phyloP scores from a whole-genome alignment of 352 stramenopile genomes.

The Globisporangium sylvaticum region DNA sequence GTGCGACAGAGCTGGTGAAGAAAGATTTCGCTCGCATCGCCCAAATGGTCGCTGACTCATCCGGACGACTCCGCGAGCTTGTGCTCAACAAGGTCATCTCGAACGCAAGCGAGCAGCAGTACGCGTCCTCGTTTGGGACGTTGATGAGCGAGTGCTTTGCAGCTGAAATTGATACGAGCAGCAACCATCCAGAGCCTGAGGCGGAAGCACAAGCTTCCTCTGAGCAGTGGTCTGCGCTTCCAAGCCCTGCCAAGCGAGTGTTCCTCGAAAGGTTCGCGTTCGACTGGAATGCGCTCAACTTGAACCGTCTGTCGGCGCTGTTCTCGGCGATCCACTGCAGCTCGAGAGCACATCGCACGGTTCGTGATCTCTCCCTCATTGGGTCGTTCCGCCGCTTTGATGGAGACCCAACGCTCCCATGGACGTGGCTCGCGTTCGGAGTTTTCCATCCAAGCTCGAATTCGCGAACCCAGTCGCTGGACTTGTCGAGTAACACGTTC shows the following conservation, averaged over 20 bases:
- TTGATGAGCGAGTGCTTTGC: slow-evolving; percentile 30
- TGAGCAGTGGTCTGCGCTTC: too few relatives aligned
- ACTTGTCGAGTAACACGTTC: slow-evolving; percentile 41
- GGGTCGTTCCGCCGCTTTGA: slow-evolving; percentile 24
- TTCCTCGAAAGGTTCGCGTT: slow-evolving; percentile 17
- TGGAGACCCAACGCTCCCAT: slow-evolving; percentile 19
- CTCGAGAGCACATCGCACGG: background rate
- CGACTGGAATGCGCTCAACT: slow-evolving; percentile 25
- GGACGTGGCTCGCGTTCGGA: slow-evolving; percentile 38
- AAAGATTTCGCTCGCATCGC: slow-evolving; percentile 8
- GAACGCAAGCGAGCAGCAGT: background rate
- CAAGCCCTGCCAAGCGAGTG: too few relatives aligned
- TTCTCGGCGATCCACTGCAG: slow-evolving; percentile 33
- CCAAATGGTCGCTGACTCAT: background rate
- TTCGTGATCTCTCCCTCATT: slow-evolving; percentile 31
- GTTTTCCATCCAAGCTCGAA: slow-evolving; percentile 23
- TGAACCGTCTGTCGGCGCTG: slow-evolving; percentile 28
- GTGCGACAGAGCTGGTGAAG: slow-evolving; percentile 1
- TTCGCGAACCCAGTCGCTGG: slow-evolving; percentile 19
- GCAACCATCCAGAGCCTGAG: background rate
- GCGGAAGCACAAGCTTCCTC: background rate
- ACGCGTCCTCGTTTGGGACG: slow-evolving; percentile 18
- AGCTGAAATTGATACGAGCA: background rate
- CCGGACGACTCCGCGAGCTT: slow-evolving; percentile 12
- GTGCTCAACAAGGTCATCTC: slow-evolving; percentile 22